A percentile compares a stretch with the other conserved stretches of the same genome.
Evolutionary conservation across 2,329 filamentous ascomycete species (phyloP).

Genomic region (Aspergillus tamarii): DNA sequence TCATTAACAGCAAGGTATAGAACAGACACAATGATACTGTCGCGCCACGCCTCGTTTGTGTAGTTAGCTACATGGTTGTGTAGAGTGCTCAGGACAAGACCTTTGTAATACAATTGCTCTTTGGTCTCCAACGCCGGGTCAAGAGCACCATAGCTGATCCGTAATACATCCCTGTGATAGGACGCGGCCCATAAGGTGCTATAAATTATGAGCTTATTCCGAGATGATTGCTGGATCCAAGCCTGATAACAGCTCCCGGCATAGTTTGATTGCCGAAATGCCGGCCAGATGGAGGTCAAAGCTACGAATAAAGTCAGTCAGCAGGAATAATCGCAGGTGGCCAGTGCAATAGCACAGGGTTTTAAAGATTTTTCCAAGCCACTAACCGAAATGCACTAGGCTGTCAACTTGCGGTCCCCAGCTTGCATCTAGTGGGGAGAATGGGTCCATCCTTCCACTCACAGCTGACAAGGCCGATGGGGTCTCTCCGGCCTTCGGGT

Average conservation of each 20-base stretch:
- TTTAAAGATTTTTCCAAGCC: neutral
- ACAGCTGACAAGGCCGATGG: neutral
- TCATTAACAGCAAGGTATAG: slow-evolving; percentile 14
- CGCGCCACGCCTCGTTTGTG: neutral
- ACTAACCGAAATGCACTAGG: neutral
- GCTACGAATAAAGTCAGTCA: neutral
- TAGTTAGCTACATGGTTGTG: slow-evolving; percentile 5
- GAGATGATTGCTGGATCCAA: slow-evolving; percentile 4
- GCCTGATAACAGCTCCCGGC: slow-evolving; percentile 3
- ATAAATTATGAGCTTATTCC: slow-evolving; percentile 6
- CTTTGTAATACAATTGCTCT: slow-evolving; percentile 13
- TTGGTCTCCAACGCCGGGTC: slow-evolving; percentile 5
- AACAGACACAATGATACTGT: slow-evolving; percentile 12
- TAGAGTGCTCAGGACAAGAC: slow-evolving; percentile 1
- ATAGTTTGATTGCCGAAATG: neutral
- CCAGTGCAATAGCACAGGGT: neutral
- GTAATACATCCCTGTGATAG: slow-evolving; percentile 15
- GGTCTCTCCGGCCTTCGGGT: neutral
- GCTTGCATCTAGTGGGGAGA: slow-evolving; percentile 2
- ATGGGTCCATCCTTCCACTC: neutral
- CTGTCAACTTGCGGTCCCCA: neutral
- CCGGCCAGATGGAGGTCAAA: slow-evolving; percentile 2
- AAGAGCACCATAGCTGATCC: slow-evolving; percentile 5
- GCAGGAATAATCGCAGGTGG: neutral
- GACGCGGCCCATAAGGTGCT: slow-evolving; percentile 9